Evolutionary conservation across 2,329 filamentous ascomycete species (phyloP).

Genomic region (Aaosphaeria arxii): DNA sequence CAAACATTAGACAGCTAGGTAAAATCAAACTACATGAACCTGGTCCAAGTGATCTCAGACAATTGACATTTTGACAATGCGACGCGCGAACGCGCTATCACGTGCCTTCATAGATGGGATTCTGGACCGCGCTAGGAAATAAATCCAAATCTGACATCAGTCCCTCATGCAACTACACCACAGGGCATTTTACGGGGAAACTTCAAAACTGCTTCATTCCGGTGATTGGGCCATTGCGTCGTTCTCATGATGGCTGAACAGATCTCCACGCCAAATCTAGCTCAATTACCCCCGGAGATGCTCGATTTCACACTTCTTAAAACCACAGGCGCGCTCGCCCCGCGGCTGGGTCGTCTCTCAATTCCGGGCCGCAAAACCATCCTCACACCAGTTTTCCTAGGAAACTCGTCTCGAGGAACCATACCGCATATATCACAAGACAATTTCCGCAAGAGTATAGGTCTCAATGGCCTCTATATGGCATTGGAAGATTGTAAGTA

Average conservation of each 20-base stretch:
- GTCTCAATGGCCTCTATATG: constrained; percentile 70
- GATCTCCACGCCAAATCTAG: not conserved
- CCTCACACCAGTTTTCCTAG: constrained; percentile 79
- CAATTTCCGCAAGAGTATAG: constrained; percentile 64
- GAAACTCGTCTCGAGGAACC: constrained; percentile 75
- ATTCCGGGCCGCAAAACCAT: constrained; percentile 64
- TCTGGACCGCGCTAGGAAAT: too few species aligned
- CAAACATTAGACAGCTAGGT: too few species aligned
- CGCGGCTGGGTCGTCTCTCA: constrained; percentile 66
- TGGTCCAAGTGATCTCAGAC: too few species aligned
- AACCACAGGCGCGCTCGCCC: constrained; percentile 39
- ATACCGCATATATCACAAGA: constrained; percentile 90
- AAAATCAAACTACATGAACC: too few species aligned
- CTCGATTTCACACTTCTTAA: constrained; percentile 44
- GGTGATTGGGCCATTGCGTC: too few species aligned
- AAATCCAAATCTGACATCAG: too few species aligned
- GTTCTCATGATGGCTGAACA: not conserved
- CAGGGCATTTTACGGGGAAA: too few species aligned
- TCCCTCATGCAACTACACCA: too few species aligned
- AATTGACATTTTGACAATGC: too few species aligned
- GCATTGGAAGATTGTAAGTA: constrained; percentile 88
- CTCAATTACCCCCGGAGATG: constrained; percentile 40
- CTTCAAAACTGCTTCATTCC: too few species aligned
- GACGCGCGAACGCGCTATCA: too few species aligned
- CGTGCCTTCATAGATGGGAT: too few species aligned